Evolutionary conservation across 1,284 basidiomycete species (phyloP), one percentile per base, ranked within the genome.

Genomic region (Trichosporon ovoides): DNA sequence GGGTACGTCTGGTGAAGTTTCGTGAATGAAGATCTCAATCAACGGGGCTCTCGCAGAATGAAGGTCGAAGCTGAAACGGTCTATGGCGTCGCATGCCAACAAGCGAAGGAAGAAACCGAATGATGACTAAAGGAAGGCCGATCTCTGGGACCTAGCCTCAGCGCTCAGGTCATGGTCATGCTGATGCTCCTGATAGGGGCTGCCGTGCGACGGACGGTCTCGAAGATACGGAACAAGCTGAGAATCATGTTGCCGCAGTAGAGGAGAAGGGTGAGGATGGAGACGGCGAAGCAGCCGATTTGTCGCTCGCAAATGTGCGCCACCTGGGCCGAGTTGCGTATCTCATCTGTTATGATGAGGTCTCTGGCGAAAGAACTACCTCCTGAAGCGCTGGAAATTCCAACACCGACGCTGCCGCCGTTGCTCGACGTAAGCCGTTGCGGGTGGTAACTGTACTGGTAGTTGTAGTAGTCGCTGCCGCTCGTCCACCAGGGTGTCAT

Each of bases 171-270:
- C n/a, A n/a, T n/a, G n/a, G n/a, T n/a, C n/a, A n/a, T 48, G 24
- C 43, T 48, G 43, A 48, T 48, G 43, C 43, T 48, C 24, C 52
- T 46, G 16, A 13, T 16, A 18, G 51, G 46, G 12, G 35, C 36
- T 6, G 69, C 68, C 1, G 70, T 73, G 48, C 74, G 61, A 28
- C 74, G 72, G 16, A 80, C 76, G 52, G 77, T 79, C 59, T 77
- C 75, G 53, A 81, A 79, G 53, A 80, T 80, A 43, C 79, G 70
- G 60, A 80, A 80, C 13, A 81, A 64, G 36, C 72, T 74, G 31
- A 81, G 67, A 35, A 80, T 73, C 69, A 81, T 75, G 57, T 80
- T 78, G 20, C 68, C 68, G 35, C 71, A 66, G 65, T 80, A 80
- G n/a, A 79, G 60, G 31, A 78, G 53, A 34, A 77, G 66, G 1